Conservation (phyloP, 73 alveolate genomes). For the Tetrahymena malaccensis region DNA sequence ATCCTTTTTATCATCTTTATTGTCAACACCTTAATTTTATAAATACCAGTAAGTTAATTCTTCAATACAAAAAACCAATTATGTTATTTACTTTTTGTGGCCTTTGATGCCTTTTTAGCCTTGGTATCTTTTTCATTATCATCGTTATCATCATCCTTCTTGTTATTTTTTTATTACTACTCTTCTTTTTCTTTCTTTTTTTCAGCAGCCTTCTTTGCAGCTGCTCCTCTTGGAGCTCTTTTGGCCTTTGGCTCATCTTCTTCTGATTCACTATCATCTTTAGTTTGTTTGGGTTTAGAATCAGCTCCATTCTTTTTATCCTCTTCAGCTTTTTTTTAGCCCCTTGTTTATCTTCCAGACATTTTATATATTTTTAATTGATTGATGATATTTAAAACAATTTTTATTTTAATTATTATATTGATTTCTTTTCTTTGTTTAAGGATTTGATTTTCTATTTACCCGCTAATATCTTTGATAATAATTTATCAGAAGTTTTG, state of each 20-base stretch:
- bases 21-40: background rate
- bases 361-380: background rate
- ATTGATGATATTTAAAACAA: background rate
- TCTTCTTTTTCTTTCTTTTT: background rate
- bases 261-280: background rate
- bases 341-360: background rate
- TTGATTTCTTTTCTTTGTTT: too few relatives aligned
- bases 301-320: background rate
- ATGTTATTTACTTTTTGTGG: background rate
- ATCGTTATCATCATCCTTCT: background rate
- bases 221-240: background rate
- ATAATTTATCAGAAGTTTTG: background rate
- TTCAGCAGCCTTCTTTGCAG: background rate
- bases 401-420: too few relatives aligned
- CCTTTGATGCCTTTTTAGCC: background rate
- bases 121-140: background rate
- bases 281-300: background rate
- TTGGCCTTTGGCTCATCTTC: background rate
- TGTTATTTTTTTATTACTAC: background rate
- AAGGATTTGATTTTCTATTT: too few relatives aligned
- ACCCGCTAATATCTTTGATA: background rate
- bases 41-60: too few relatives aligned
- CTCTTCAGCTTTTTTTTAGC: background rate
- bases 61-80: too few relatives aligned
- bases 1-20: background rate